Evolutionary conservation across 202 grass and related monocot species (phyloP).

Genomic region (Cymbopogon flexuosus): DNA sequence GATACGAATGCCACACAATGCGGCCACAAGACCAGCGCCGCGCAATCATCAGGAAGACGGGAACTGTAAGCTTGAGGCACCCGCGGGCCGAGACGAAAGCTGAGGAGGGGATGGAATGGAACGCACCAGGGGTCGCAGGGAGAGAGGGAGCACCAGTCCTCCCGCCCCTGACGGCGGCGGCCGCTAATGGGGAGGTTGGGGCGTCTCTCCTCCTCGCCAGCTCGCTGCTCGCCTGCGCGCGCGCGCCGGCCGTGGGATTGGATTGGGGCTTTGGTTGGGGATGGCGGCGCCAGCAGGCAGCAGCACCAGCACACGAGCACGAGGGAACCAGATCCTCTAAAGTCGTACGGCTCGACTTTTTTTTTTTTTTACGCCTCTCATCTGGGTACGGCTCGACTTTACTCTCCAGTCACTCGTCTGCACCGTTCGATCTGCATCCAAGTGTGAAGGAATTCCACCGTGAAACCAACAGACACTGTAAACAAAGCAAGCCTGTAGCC

Average conservation of each 20-base stretch:
- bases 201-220: neutral
- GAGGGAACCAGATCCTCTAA: too few relatives aligned
- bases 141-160: neutral
- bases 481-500: too few relatives aligned
- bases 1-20: neutral
- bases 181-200: neutral
- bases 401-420: too few relatives aligned
- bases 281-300: neutral
- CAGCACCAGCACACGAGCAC: neutral
- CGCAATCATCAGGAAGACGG: neutral
- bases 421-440: too few relatives aligned
- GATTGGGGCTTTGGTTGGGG: neutral
- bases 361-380: slow-evolving; percentile 87
- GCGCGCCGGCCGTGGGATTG: neutral
- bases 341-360: too few relatives aligned
- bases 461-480: too few relatives aligned
- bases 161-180: neutral
- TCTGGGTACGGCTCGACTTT: too few relatives aligned
- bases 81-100: neutral
- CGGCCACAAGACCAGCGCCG: neutral
- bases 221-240: neutral
- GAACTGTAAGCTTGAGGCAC: neutral
- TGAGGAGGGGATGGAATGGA: neutral
- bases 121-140: neutral
- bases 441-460: too few relatives aligned